phyloP scores from a whole-genome alignment of 106 monocot genomes.

The Dendrobium chrysotoxum region DNA sequence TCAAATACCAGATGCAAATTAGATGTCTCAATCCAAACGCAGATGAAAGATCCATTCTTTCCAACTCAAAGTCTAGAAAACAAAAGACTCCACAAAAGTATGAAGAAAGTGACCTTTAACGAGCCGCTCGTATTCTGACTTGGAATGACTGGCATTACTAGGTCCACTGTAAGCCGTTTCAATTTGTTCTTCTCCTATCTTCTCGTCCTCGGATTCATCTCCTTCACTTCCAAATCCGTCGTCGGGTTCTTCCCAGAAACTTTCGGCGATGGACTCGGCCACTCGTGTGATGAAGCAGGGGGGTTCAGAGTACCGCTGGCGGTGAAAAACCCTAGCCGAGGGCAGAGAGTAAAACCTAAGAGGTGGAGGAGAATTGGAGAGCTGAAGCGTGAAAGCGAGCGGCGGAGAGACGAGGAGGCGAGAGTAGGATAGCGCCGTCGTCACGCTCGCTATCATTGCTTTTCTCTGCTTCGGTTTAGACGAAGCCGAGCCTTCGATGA shows the following conservation, averaged over 20 bases:
- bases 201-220: background rate
- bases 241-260: slow-evolving; percentile 10
- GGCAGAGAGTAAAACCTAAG: background rate
- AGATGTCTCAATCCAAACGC: background rate
- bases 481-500: too few species aligned
- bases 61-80: background rate
- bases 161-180: background rate
- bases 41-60: background rate
- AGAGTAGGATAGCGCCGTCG: background rate
- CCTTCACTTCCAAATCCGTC: background rate
- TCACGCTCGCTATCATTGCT: background rate
- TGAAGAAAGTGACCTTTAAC: slow-evolving; percentile 1
- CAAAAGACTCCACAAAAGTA: background rate
- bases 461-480: background rate
- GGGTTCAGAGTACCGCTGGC: background rate
- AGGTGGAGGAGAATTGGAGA: background rate
- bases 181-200: background rate
- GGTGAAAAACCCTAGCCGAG: background rate
- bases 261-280: background rate
- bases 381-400: background rate
- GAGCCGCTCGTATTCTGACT: background rate
- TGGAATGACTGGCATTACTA: background rate
- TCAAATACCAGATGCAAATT: background rate
- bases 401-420: background rate
- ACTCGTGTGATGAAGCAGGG: background rate